Percentiles rank a stretch among this genome's conserved stretches.
Evolutionary conservation across 2,329 filamentous ascomycete genomes (phyloP).

Genomic region (Phyllosticta paracitricarpa): DNA sequence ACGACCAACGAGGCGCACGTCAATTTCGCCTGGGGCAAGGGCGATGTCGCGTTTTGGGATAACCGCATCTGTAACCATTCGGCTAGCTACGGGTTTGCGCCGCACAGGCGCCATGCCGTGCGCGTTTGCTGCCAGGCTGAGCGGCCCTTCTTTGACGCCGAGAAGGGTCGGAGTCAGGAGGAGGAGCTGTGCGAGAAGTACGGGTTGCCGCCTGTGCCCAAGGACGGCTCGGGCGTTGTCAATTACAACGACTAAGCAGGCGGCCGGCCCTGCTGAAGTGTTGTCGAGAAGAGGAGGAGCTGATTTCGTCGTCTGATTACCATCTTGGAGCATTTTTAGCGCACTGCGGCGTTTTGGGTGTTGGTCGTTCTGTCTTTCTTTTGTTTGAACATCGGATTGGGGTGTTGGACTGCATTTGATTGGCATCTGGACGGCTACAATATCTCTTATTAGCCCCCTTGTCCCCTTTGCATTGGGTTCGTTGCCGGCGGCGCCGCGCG

Average conservation of each 20-base stretch:
- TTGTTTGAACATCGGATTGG: too few relatives aligned
- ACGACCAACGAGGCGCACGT: constrained; percentile 59
- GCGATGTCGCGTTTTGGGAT: constrained; percentile 61
- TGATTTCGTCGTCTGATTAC: too few relatives aligned
- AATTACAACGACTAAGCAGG: constrained; percentile 45
- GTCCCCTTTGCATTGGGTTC: too few relatives aligned
- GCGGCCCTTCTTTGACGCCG: constrained; percentile 33
- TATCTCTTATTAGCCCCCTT: too few relatives aligned
- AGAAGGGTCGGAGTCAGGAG: constrained; percentile 41
- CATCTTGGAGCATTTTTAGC: too few relatives aligned
- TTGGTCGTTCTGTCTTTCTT: too few relatives aligned
- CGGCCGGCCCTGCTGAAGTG: too few relatives aligned
- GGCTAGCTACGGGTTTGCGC: constrained; percentile 47
- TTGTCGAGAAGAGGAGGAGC: too few relatives aligned
- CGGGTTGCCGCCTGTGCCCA: constrained; percentile 42
- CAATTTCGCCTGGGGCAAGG: constrained; percentile 53
- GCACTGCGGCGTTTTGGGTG: too few relatives aligned
- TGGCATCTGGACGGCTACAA: too few relatives aligned
- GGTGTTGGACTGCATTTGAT: too few relatives aligned
- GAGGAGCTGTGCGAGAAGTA: constrained; percentile 40
- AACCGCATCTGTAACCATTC: constrained; percentile 49
- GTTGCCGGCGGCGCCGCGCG: too few relatives aligned
- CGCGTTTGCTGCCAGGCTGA: constrained; percentile 40
- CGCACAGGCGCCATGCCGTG: constrained; percentile 46
- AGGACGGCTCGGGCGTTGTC: constrained; percentile 45